phyloP scores from a whole-genome alignment of 2,329 filamentous ascomycete genomes.

The Myriangium duriaei region DNA sequence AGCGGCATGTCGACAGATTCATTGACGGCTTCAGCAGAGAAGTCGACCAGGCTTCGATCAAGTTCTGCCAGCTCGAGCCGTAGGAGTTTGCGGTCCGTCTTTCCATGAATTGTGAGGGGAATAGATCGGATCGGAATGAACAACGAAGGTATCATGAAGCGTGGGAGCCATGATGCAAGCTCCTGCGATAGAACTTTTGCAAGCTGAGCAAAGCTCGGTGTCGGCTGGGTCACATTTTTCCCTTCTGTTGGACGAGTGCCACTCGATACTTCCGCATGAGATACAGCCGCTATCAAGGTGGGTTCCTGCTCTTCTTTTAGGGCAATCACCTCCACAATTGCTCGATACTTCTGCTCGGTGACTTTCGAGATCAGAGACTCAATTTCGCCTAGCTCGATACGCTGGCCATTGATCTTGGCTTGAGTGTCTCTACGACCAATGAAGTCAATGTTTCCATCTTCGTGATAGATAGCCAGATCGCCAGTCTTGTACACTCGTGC shows the following conservation, averaged over 20 bases:
- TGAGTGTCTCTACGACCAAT: constrained; percentile 2
- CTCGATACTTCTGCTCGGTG: too few relatives aligned
- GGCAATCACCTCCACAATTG: too few relatives aligned
- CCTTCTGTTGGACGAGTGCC: neutral
- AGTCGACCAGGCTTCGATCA: neutral
- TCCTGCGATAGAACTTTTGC: constrained; percentile 52
- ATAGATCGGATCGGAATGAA: constrained; percentile 59
- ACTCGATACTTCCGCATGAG: neutral
- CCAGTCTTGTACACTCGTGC: constrained; percentile 57
- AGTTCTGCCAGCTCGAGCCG: neutral
- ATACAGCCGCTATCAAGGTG: too few relatives aligned
- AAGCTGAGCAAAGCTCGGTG: constrained; percentile 16
- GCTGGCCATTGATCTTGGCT: constrained; percentile 8
- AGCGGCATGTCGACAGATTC: neutral
- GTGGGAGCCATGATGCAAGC: constrained; percentile 46
- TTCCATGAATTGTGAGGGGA: constrained; percentile 55
- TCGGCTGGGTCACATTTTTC: too few relatives aligned
- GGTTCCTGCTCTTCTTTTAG: too few relatives aligned
- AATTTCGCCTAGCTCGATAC: constrained; percentile 9
- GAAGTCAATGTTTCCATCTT: neutral
- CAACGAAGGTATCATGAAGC: constrained; percentile 86
- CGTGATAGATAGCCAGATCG: constrained; percentile 62
- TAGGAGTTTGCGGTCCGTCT: constrained; percentile 27
- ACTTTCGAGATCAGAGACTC: constrained; percentile 27
- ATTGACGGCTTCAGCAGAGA: neutral